phyloP scores from a whole-genome alignment of 129 eudicot genomes.

The Heracleum sosnowskyi region DNA sequence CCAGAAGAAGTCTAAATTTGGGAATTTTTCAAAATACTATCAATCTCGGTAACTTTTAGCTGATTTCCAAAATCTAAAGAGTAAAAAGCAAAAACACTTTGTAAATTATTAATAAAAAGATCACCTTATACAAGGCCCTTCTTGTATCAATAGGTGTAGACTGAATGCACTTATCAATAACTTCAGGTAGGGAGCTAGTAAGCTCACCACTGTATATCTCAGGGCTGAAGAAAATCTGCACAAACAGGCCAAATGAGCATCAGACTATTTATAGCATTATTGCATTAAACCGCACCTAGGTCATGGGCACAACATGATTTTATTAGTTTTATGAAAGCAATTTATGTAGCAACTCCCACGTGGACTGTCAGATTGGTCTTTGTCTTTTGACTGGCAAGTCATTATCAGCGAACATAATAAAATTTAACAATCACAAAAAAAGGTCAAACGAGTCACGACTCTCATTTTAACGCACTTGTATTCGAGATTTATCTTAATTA shows the following conservation, averaged over 20 bases:
- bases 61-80: background rate
- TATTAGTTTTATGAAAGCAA: background rate
- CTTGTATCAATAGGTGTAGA: conserved; percentile 98
- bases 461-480: background rate
- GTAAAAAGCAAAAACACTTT: background rate
- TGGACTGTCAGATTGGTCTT: background rate
- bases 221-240: conserved; percentile 94
- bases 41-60: background rate
- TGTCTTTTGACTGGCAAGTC: background rate
- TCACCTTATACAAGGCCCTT: conserved; percentile 89
- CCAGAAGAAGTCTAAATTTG: background rate
- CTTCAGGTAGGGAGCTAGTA: conserved; percentile 78
- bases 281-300: background rate
- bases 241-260: conserved; percentile 7
- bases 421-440: background rate
- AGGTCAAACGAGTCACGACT: background rate
- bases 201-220: conserved; percentile 71
- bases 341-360: background rate
- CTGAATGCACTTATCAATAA: conserved; percentile 92
- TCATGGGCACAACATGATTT: background rate
- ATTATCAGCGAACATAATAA: background rate
- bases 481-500: background rate
- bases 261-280: background rate
- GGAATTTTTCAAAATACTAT: background rate
- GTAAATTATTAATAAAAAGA: background rate